phyloP scores from a whole-genome alignment of 176 grass and related monocot genomes.

The Carex parvula region DNA sequence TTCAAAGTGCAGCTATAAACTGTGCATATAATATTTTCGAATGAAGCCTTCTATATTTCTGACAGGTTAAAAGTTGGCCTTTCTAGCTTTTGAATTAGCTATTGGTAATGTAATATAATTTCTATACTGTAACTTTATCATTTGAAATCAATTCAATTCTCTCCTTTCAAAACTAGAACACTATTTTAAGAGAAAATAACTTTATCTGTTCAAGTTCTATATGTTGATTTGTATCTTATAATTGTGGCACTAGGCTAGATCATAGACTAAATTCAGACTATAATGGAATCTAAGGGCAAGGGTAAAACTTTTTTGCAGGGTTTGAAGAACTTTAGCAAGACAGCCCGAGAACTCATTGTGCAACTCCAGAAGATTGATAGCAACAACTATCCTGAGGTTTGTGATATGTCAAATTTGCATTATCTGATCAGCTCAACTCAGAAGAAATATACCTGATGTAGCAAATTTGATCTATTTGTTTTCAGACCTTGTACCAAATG shows the following conservation, averaged over 20 bases:
- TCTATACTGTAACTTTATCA: background rate
- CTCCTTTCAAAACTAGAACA: background rate
- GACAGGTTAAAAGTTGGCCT: background rate
- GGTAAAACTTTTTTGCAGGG: constrained; percentile 38
- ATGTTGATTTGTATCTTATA: background rate
- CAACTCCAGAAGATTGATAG: constrained; percentile 88
- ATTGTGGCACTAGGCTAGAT: background rate
- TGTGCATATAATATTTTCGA: background rate
- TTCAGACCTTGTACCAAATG: constrained; percentile 88
- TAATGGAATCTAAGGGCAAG: background rate
- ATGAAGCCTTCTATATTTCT: background rate
- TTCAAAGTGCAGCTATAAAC: background rate
- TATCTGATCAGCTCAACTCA: background rate
- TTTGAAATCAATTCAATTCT: background rate
- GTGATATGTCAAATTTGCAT: background rate
- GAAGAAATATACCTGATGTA: background rate
- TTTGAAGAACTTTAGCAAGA: constrained; percentile 98
- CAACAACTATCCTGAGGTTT: constrained; percentile 96
- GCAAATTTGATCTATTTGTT: background rate
- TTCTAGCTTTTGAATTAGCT: background rate
- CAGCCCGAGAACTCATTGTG: constrained; percentile 78
- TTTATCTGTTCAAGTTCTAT: background rate
- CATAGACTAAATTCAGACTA: background rate
- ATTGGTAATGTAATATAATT: background rate
- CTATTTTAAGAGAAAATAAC: background rate